Base-by-base conservation (phyloP, 2,329 filamentous ascomycete genomes). In the Arthrobotrys pseudoclavata region DNA sequence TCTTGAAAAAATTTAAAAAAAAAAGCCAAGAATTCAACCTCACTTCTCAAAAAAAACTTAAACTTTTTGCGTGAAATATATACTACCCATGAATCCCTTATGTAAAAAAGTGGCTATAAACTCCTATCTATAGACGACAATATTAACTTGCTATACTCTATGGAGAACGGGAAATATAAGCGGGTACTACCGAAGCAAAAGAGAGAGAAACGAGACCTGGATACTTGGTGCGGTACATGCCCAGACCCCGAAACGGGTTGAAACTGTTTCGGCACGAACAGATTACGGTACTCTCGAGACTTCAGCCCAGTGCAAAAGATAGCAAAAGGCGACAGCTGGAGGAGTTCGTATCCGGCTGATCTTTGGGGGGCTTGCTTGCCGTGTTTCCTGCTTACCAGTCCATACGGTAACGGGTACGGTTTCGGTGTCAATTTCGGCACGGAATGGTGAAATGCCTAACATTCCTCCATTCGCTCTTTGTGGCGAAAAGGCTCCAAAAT, bases 371-470 rank as follows among this genome's bases (percentile, higher is more conserved):
- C 26, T 7, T 6, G 24, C 24, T 31, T 53, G 24, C 50, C 42
- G 42, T 40, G 13, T 37, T 53, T 15, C 7, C 9, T 13, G 34
- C 50, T 34, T 53, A 34, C 50, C 50, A 31, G 5, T 15, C 47
- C 9, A 26, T 57, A 57, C 52, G 29, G 52, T 20, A 57, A 57
- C 50, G 50, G 50, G 50, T 55, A 57, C 64, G 67, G 67, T 42
- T 67, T 71, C 74, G 67, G 67, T 71, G 67, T 22, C 68, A 77
- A 77, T 71, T 71, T 71, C 74, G 74, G 74, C 52, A 50, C 55
- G 55, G 55, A 34, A 60, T 60, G 18, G 52, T 57, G 52, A 57
- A 22, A n/a, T 42, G 31, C 55, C 55, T 26, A 60, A 37, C 52
- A 40, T 40, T 6, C n/a, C n/a, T n/a, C n/a, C n/a, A n/a, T n/a